A percentile compares a stretch with the other conserved stretches of the same genome.
phyloP scores from a whole-genome alignment of 129 eudicot genomes.

The Flaveria linearis region DNA sequence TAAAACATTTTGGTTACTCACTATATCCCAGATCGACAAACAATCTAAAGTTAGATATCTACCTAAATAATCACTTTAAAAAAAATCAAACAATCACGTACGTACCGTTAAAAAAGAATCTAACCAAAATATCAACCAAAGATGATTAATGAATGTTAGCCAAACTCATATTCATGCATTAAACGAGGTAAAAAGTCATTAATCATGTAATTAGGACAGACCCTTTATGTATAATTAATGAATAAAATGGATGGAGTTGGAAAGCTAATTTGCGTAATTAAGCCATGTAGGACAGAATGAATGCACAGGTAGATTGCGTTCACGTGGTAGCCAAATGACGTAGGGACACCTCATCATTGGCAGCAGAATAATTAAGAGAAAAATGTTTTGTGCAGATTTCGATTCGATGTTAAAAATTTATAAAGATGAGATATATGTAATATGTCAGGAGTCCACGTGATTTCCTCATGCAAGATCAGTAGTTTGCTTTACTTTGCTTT shows the following conservation, averaged over 20 bases:
- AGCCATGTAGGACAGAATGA: constrained; percentile 31
- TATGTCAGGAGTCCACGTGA: constrained; percentile 59
- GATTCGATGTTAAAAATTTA: constrained; percentile 17
- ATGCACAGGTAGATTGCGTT: constrained; percentile 28
- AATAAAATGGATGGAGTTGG: constrained; percentile 11
- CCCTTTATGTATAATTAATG: neutral
- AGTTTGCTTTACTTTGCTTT: constrained; percentile 36
- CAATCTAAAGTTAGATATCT: neutral
- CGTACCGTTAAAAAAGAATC: too few species aligned
- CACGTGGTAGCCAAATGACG: constrained; percentile 39
- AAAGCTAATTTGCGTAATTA: neutral
- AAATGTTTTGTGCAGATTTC: constrained; percentile 19
- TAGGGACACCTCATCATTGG: constrained; percentile 35
- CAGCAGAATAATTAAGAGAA: constrained; percentile 3
- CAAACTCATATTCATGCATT: neutral
- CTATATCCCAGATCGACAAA: too few species aligned
- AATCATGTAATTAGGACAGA: neutral
- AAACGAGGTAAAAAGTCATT: neutral
- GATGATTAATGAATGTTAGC: neutral
- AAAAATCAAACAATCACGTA: too few species aligned
- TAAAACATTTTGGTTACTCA: too few species aligned
- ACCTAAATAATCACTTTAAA: neutral
- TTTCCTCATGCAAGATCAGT: constrained; percentile 40
- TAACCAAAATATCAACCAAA: neutral
- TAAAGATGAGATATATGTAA: constrained; percentile 19